Evolutionary conservation across 352 stramenopile genomes (phyloP), one percentile per base, ranked within the genome.

Genomic region (Globisporangium canariense): DNA sequence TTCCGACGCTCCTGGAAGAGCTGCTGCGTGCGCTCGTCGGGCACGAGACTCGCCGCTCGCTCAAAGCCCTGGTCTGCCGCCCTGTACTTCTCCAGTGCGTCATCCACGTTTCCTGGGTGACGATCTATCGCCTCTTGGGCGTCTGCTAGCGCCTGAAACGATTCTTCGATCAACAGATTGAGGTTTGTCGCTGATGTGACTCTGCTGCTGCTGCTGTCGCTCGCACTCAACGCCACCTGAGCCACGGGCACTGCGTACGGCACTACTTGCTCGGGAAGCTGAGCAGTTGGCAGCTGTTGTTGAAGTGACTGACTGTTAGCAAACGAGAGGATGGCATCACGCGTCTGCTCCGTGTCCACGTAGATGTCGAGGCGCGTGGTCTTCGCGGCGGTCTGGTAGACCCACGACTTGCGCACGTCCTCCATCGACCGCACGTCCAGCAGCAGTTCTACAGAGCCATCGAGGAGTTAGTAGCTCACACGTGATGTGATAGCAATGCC

Each of bases 321-420:
- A 25, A 70, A 68, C 20, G 59, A 34, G 18, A 76, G 60, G 28
- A 83, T 41, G 18, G 54, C 63, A 40, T 80, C 66, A 10, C 66
- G 67, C 1, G 62, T 66, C 18, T 62, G 38, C 54, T 67, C 69
- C 22, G 64, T 65, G 36, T 78, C 77, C 47, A 82, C 62, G 49
- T 76, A 86, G n/a, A 86, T 18, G 56, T 80, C 71, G 10, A 86
- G 55, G 0, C 60, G 46, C 55, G 71, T 65, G 3, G 74, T 70
- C 9, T 69, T 73, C 1, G 65, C 74, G 18, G 77, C 72, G 13
- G 76, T 86, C 41, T 84, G 76, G 62, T 83, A 86, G 45, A 68
- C 53, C 57, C 76, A 75, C 10, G 74, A 64, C 4, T 60, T 64
- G 13, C 58, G 71, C 28, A 83, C 68, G 55, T 84, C 77, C 34